These are phyloP conservation scores for Ogataea degrootiae DNA, from an alignment of 805 yeast species.

Conservation along the genomic window DNA sequence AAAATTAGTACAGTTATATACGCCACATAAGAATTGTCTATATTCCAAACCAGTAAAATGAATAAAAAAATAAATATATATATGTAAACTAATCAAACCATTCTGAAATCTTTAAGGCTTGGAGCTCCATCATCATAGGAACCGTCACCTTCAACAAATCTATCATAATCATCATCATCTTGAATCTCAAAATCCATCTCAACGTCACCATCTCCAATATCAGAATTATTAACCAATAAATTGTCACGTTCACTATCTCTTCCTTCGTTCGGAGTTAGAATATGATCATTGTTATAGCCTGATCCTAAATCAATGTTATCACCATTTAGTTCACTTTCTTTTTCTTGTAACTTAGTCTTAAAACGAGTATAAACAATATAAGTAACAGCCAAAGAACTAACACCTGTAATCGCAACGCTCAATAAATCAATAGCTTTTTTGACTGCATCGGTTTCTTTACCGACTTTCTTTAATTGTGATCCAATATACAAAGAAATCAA, in stretches of 20 bases:
- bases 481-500: slow-evolving; percentile 78
- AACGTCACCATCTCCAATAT: neutral
- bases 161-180: slow-evolving; percentile 1
- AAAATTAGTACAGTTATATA: too few relatives aligned
- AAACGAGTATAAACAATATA: slow-evolving; percentile 60
- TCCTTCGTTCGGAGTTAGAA: too few relatives aligned
- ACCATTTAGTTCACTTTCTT: neutral
- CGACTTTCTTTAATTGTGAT: slow-evolving; percentile 62
- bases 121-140: neutral
- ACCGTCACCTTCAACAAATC: neutral
- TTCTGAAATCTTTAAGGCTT: neutral
- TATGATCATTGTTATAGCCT: neutral
- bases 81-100: too few relatives aligned
- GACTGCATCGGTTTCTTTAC: slow-evolving; percentile 42
- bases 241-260: neutral
- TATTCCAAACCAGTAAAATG: too few relatives aligned
- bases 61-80: too few relatives aligned
- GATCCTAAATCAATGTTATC: neutral
- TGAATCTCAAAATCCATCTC: neutral
- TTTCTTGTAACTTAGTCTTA: slow-evolving; percentile 29
- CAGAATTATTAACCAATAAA: neutral
- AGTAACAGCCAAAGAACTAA: slow-evolving; percentile 55
- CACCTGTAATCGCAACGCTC: slow-evolving; percentile 53
- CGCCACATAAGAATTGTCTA: too few relatives aligned
- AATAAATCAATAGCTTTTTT: slow-evolving; percentile 57